Evolutionary conservation across 192 early-diverging fungal genomes (phyloP).

Genomic region (Oehlia diaphana): DNA sequence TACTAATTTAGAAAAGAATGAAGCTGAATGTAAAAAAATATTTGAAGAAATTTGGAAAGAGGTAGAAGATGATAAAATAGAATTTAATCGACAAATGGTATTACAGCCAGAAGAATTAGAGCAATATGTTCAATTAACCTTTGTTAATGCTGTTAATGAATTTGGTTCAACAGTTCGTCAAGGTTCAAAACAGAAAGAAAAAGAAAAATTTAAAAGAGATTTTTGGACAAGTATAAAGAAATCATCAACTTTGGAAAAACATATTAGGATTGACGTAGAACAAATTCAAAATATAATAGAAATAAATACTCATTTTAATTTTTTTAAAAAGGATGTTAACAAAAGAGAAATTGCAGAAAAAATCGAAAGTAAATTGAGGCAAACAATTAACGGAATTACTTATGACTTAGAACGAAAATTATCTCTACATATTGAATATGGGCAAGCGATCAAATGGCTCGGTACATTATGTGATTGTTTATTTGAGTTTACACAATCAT

Average conservation of each 20-base stretch:
- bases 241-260: not conserved
- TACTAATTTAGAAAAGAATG: not conserved
- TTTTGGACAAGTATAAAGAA: not conserved
- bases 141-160: not conserved
- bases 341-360: not conserved
- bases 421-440: constrained; percentile 1
- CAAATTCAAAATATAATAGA: not conserved
- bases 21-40: not conserved
- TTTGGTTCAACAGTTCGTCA: not conserved
- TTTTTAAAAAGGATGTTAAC: no score
- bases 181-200: not conserved
- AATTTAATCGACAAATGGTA: not conserved
- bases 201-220: constrained; percentile 4
- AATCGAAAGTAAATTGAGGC: not conserved
- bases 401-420: not conserved
- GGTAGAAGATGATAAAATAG: not conserved
- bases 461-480: not conserved
- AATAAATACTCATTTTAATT: not conserved
- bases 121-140: not conserved
- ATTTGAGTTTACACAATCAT: not conserved
- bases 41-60: constrained; percentile 3
- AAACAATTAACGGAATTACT: not conserved
- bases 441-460: not conserved
- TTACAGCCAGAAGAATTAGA: not conserved
- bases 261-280: not conserved